A percentile compares a stretch with the other conserved stretches of the same genome.
phyloP scores from a whole-genome alignment of 1,139 yeast genomes.

The Fermentozyma sake region DNA sequence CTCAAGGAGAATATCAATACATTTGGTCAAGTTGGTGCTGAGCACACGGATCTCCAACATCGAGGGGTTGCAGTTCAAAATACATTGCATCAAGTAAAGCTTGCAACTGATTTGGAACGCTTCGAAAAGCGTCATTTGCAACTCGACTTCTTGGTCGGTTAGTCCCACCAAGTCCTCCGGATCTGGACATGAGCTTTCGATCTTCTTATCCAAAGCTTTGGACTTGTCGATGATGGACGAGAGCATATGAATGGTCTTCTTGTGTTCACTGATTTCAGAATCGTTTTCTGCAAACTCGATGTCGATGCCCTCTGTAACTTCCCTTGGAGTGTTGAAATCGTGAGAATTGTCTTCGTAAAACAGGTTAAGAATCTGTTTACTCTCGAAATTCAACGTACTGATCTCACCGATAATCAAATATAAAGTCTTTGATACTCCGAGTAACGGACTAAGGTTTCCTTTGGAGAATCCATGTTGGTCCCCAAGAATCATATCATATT shows the following conservation, averaged over 20 bases:
- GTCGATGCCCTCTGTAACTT: constrained; percentile 3
- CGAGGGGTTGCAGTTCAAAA: constrained; percentile 56
- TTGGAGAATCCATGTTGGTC: constrained; percentile 27
- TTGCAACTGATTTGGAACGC: constrained; percentile 68
- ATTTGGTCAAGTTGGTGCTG: constrained; percentile 48
- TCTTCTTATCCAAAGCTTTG: constrained; percentile 42
- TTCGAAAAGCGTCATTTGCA: constrained; percentile 69
- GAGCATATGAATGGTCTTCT: constrained; percentile 19
- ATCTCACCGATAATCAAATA: constrained; percentile 67
- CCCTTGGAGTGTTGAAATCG: constrained; percentile 3
- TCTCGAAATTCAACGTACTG: constrained; percentile 54
- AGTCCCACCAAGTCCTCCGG: constrained; percentile 44
- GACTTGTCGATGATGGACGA: constrained; percentile 32
- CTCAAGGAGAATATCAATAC: constrained; percentile 60
- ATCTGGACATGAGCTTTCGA: constrained; percentile 53
- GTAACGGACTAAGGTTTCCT: constrained; percentile 58
- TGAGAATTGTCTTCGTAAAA: constrained; percentile 10
- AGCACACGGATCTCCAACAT: constrained; percentile 62
- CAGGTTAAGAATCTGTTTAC: constrained; percentile 26
- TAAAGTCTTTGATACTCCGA: constrained; percentile 68
- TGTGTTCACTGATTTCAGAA: constrained; percentile 25
- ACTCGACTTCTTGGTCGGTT: constrained; percentile 52
- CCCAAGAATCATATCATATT: constrained; percentile 53
- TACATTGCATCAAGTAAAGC: constrained; percentile 62
- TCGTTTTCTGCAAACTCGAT: constrained; percentile 4